phyloP scores from a whole-genome alignment of 441 rosid genomes.

The Melianthus villosus region DNA sequence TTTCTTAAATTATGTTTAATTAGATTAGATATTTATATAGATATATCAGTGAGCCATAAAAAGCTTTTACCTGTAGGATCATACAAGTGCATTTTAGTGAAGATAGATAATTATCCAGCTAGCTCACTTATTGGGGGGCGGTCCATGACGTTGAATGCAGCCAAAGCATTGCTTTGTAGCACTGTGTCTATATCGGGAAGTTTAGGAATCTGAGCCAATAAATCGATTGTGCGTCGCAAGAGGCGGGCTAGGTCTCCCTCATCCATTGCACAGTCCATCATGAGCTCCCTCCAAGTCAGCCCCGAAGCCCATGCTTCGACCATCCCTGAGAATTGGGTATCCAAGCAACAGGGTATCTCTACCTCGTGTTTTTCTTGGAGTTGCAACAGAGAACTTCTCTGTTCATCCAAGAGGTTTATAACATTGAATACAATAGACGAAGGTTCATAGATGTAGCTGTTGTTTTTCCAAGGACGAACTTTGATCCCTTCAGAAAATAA shows the following conservation, averaged over 20 bases:
- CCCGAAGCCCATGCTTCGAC: constrained; percentile 98
- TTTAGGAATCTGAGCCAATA: constrained; percentile 83
- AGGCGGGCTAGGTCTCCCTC: constrained; percentile 91
- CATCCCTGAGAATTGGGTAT: constrained; percentile 80
- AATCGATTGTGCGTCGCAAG: constrained; percentile 59
- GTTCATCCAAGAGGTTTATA: constrained; percentile 51
- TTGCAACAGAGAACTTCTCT: constrained; percentile 33
- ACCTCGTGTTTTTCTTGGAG: constrained; percentile 74
- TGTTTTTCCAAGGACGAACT: constrained; percentile 59
- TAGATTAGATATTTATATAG: too few relatives aligned
- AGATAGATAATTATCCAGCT: constrained; percentile 24
- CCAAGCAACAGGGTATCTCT: constrained; percentile 50
- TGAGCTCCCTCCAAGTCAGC: constrained; percentile 79
- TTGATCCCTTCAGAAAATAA: constrained; percentile 81
- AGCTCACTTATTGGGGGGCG: constrained; percentile 88
- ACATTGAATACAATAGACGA: constrained; percentile 37
- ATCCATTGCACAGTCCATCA: constrained; percentile 93
- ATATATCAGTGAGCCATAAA: too few relatives aligned
- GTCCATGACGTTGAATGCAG: constrained; percentile 65
- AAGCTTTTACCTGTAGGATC: too few relatives aligned
- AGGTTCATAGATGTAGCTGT: constrained; percentile 56
- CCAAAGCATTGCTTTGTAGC: constrained; percentile 44
- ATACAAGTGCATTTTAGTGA: not conserved
- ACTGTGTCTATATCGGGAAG: constrained; percentile 57
- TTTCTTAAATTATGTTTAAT: too few relatives aligned